Base-by-base conservation (phyloP, 2,329 filamentous ascomycete genomes). In the Fusarium guadeloupense region DNA sequence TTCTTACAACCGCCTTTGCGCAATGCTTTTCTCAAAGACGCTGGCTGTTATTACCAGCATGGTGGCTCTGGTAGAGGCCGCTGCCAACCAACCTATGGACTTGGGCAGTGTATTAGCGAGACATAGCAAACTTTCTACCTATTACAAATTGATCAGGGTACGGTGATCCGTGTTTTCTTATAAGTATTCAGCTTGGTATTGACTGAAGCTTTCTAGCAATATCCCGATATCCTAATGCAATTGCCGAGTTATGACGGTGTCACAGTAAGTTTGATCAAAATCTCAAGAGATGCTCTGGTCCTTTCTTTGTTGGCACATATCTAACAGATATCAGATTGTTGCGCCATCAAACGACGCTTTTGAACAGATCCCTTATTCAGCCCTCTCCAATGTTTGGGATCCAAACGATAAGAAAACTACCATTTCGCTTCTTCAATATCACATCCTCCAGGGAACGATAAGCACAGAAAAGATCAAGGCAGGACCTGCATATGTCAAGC, bases 321-420 rank as follows among this genome's bases (percentile, higher is more conserved):
- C 44, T 49, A n/a, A 68, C 31, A 9, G 8, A 13, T 13, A 16
- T 16, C 17, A 76, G 74, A 78, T 88, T 62, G 82, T 87, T 61
- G 85, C 82, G 0, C 86, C 86, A 9, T 82, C 77, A 55, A 84
- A 87, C 64, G 75, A 77, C 3, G 85, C 85, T 14, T 87, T 88
- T 74, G 76, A 80, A 16, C 77, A 80, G 46, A 83, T 86, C 44
- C 78, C 79, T 9, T 83, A 80, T 60, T 81, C 80, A n/a, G 76
- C 79, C 9, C 74, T 85, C 31, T 75, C 76, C 21, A 78, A 78
- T 44, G 66, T 83, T n/a, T 81, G 77, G 70, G 73, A 78, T 9
- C 70, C 76, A 9, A 75, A 83, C 6, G 72, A 82, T 64, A 69
- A 73, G 43, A 74, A 76, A 33, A 76, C 84, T 9, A 75, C 79